Conservation (phyloP, 441 rosid genomes). For the Syzygium malaccense region DNA sequence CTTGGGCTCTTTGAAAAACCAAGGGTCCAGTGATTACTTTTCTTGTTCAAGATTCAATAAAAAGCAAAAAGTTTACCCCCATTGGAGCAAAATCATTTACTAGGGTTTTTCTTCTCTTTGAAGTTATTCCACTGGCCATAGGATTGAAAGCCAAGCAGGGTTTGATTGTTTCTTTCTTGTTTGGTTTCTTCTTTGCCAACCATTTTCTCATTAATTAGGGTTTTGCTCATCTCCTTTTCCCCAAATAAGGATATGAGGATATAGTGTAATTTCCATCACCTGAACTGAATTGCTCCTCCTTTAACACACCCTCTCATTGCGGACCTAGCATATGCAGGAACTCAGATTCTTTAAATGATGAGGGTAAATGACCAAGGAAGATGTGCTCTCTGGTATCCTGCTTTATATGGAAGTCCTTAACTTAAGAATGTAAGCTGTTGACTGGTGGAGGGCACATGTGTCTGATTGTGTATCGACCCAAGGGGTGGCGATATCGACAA, state of each 20-base stretch:
- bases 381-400: not conserved
- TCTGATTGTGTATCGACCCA: not conserved
- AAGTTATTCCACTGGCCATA: not conserved
- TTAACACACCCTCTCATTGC: not conserved
- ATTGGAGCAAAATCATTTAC: not conserved
- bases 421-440: not conserved
- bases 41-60: not conserved
- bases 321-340: not conserved
- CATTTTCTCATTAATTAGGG: not conserved
- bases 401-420: not conserved
- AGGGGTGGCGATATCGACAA: not conserved
- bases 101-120: not conserved
- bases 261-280: not conserved
- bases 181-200: not conserved
- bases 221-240: not conserved
- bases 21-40: not conserved
- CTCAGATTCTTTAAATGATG: not conserved
- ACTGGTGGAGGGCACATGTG: not conserved
- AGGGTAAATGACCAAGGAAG: not conserved
- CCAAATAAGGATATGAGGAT: not conserved
- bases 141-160: not conserved
- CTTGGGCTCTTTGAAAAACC: slow-evolving; percentile 51
- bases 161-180: not conserved
- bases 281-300: not conserved
- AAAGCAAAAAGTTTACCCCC: not conserved